Base-by-base conservation (phyloP, 2,329 filamentous ascomycete species). In the Rutstroemia sp. region DNA sequence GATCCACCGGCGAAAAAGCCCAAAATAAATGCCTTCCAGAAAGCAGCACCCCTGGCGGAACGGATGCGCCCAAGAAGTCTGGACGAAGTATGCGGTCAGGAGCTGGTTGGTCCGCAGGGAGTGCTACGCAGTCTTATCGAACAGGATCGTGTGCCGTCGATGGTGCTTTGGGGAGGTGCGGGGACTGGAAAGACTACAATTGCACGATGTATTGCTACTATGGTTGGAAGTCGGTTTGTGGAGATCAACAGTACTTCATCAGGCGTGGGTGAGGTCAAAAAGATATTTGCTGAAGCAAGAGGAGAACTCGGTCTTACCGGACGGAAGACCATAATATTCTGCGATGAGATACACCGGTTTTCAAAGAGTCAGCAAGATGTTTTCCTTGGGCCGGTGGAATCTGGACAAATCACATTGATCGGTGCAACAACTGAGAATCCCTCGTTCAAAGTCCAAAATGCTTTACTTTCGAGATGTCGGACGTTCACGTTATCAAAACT, bases 391-490 rank as follows among this genome's bases (percentile, higher is more conserved):
- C 92, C 92, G 0, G 92, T 97, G 21, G 94, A 99, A 72, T 85
- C 85, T 1, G 94, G 94, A 5, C 88, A 88, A 21, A 86, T 99
- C 62, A 96, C 90, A 0, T 77, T 99, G 30, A 94, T 97, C 59
- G 94, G 92, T 10, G 94, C 94, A 6, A 99, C 94, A 3, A 99
- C 94, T 0, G 94, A 99, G 71, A 99, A 99, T 63, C 94, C 94
- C 0, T 92, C 87, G 4, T 97, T 97, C 77, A 92, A 95, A 67
- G 84, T 99, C 44, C 88, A 94, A 64, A 86, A 83, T 62, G 92
- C 94, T 2, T 77, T 99, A 54, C 77, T 97, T 2, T 95, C 90
- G 23, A 81, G 94, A 48, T 97, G 92, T 72, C 81, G 94, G 27
- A 95, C 90, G 0, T 97, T 99, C 65, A 95, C 90, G 0, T 75